Percentiles rank a stretch among this genome's conserved stretches.
These are phyloP conservation scores for Penicillium desertorum DNA, from an alignment of 495 filamentous ascomycete genomes.

Conservation along the genomic window DNA sequence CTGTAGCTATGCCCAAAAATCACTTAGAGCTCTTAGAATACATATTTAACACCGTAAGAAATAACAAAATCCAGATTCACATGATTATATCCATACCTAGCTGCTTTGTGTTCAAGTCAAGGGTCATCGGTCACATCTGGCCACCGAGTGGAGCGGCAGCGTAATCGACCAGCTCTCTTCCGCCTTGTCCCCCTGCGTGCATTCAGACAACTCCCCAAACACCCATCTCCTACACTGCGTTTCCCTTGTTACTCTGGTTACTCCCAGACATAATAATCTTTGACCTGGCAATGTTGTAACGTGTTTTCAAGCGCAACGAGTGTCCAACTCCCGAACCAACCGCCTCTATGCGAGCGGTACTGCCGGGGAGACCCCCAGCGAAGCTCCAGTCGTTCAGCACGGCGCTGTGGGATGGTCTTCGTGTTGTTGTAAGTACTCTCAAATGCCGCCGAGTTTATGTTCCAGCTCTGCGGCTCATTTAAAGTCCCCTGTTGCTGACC, in stretches of 20 bases:
- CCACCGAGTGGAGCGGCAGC: slow-evolving; percentile 33
- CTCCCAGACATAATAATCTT: background rate
- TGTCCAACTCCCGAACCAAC: slow-evolving; percentile 29
- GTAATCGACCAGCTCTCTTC: slow-evolving; percentile 24
- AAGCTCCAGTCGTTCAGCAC: slow-evolving; percentile 87
- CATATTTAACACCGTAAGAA: background rate
- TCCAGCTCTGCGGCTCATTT: slow-evolving; percentile 7
- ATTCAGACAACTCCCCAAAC: slow-evolving; percentile 10
- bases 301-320: slow-evolving; percentile 29
- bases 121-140: slow-evolving; percentile 19
- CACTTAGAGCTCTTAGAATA: background rate
- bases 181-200: slow-evolving; percentile 23
- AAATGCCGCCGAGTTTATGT: background rate
- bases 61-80: background rate
- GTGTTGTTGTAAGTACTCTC: slow-evolving; percentile 66
- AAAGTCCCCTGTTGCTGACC: slow-evolving; percentile 16
- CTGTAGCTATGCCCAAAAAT: background rate
- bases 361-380: slow-evolving; percentile 87
- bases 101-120: background rate
- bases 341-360: slow-evolving; percentile 69
- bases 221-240: slow-evolving; percentile 3
- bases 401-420: slow-evolving; percentile 75
- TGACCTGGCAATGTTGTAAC: slow-evolving; percentile 44
- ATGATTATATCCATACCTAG: background rate
- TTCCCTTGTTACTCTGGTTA: slow-evolving; percentile 2